Evolutionary conservation across 2,329 filamentous ascomycete genomes (phyloP).

Genomic region (Diplodia corticola): DNA sequence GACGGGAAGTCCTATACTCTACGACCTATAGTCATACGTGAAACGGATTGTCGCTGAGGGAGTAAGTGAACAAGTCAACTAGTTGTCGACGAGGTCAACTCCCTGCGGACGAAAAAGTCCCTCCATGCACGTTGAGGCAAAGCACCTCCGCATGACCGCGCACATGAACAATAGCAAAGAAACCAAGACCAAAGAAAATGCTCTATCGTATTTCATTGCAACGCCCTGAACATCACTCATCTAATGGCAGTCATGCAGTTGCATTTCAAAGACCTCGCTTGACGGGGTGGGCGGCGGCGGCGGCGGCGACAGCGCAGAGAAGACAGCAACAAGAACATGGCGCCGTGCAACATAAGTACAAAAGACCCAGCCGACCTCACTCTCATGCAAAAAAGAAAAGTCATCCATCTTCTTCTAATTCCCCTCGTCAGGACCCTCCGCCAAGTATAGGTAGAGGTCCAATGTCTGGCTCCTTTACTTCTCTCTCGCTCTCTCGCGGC

Average conservation of each 20-base stretch:
- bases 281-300: background rate
- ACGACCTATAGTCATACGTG: too few species aligned
- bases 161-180: background rate
- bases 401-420: background rate
- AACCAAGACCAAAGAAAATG: background rate
- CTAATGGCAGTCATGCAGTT: background rate
- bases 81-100: too few species aligned
- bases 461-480: background rate
- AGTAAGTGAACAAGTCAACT: too few species aligned
- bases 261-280: background rate
- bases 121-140: too few species aligned
- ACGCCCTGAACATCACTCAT: background rate
- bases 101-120: too few species aligned
- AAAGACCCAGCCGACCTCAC: background rate
- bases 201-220: slow-evolving; percentile 14
- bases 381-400: background rate
- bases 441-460: background rate
- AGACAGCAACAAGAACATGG: background rate
- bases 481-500: background rate
- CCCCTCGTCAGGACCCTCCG: background rate
- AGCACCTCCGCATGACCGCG: too few species aligned
- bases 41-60: too few species aligned
- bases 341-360: background rate
- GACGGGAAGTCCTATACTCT: too few species aligned
- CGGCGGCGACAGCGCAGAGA: background rate